phyloP scores from a whole-genome alignment of 1,284 basidiomycete species.

The Exobasidium rhododendri region DNA sequence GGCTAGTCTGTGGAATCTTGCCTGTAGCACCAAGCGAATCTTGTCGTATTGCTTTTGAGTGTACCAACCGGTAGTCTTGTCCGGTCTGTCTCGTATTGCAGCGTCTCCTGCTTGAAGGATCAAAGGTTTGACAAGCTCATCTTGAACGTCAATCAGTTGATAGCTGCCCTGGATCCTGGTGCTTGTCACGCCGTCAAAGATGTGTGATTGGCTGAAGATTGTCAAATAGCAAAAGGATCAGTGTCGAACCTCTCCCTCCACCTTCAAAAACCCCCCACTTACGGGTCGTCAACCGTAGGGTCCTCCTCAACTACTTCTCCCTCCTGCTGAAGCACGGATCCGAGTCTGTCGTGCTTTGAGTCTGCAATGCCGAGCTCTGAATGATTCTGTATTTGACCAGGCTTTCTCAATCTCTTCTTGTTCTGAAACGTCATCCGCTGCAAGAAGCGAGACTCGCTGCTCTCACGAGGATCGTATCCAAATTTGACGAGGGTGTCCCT shows the following conservation, averaged over 20 bases:
- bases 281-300: conserved; percentile 6
- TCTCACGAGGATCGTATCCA: conserved; percentile 80
- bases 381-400: no score
- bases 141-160: conserved; percentile 85
- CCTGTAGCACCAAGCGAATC: conserved; percentile 5
- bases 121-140: conserved; percentile 62
- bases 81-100: conserved; percentile 13
- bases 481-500: conserved; percentile 81
- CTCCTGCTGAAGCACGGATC: no score
- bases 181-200: conserved; percentile 79
- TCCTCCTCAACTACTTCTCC: conserved; percentile 18
- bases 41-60: conserved; percentile 7
- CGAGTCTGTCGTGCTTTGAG: no score
- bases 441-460: conserved; percentile 66
- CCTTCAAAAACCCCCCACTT: no score
- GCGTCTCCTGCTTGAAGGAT: conserved; percentile 22
- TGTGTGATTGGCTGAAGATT: conserved; percentile 59
- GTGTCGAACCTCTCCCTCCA: no score
- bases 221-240: conserved; percentile 2
- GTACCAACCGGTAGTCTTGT: conserved; percentile 15
- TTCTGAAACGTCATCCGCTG: conserved; percentile 13
- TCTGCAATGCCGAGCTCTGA: no score
- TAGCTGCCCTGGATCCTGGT: conserved; percentile 82
- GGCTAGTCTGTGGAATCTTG: conserved; percentile 3
- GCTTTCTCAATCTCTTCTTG: not conserved